A percentile compares a stretch with the other conserved stretches of the same genome.
Conservation (phyloP, 2,329 filamentous ascomycete genomes). For the Aaosphaeria arxii region DNA sequence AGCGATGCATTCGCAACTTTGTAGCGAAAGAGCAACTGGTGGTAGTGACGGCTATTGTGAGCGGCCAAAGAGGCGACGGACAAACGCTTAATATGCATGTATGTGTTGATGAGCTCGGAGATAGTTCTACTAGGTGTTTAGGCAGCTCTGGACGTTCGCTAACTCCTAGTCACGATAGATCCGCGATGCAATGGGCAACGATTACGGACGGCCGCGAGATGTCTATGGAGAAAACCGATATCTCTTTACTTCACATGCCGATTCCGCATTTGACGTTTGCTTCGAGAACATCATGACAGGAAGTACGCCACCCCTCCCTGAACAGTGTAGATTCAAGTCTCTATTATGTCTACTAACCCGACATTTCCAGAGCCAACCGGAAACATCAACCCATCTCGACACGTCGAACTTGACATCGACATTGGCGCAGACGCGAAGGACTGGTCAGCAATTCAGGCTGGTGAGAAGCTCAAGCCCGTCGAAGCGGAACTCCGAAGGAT, state of each 20-base stretch:
- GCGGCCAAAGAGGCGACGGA: conserved; percentile 85
- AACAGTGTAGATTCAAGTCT: too few relatives aligned
- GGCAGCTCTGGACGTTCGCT: background rate
- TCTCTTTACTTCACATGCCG: conserved; percentile 88
- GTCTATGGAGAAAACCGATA: conserved; percentile 88
- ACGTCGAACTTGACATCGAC: conserved; percentile 89
- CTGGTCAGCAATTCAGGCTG: conserved; percentile 93
- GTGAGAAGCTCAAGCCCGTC: conserved; percentile 95
- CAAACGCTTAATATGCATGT: conserved; percentile 94
- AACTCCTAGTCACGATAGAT: conserved; percentile 57
- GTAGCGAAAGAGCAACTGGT: conserved; percentile 89
- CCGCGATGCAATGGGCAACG: conserved; percentile 90
- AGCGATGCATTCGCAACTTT: conserved; percentile 96
- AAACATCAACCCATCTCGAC: conserved; percentile 56
- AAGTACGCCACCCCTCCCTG: conserved; percentile 35
- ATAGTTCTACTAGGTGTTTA: conserved; percentile 15
- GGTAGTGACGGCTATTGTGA: conserved; percentile 86
- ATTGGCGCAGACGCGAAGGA: conserved; percentile 97
- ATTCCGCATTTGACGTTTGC: conserved; percentile 94
- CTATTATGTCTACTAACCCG: background rate
- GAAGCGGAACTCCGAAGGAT: conserved; percentile 92
- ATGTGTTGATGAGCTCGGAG: conserved; percentile 29
- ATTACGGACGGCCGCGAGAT: conserved; percentile 89
- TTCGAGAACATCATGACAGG: conserved; percentile 79
- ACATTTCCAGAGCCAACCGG: conserved; percentile 7